Evolutionary conservation across 2,329 filamentous ascomycete genomes (phyloP).

Genomic region (Fonsecaea nubica): DNA sequence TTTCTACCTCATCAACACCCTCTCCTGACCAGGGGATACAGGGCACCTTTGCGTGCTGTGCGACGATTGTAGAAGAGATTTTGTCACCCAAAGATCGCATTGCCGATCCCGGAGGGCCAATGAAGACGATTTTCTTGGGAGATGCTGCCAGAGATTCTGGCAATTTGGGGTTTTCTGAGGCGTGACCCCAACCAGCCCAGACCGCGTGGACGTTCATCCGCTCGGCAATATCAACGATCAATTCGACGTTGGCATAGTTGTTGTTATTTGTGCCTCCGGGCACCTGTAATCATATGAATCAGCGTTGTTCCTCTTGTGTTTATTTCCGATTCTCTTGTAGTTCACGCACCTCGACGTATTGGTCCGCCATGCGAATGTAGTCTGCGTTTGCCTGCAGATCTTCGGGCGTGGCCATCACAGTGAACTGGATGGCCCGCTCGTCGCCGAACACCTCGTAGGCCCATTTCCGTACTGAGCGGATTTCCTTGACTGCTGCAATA

Average conservation of each 20-base stretch:
- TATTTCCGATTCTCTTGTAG: conserved; percentile 8
- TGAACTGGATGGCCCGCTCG: conserved; percentile 97
- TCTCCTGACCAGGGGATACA: conserved; percentile 99
- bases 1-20: conserved; percentile 78
- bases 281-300: conserved; percentile 59
- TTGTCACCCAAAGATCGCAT: conserved; percentile 99
- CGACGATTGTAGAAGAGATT: conserved; percentile 98
- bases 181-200: conserved; percentile 99
- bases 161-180: conserved; percentile 97
- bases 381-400: conserved; percentile 97
- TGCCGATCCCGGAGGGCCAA: conserved; percentile 93
- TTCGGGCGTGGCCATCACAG: conserved; percentile 98
- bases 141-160: conserved; percentile 95
- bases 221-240: conserved; percentile 98
- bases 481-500: conserved; percentile 99
- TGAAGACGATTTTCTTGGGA: conserved; percentile 98
- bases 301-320: conserved; percentile 18
- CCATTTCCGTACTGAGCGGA: conserved; percentile 99
- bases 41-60: conserved; percentile 92
- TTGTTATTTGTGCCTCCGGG: conserved; percentile 99
- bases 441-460: conserved; percentile 99
- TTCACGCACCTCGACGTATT: conserved; percentile 82
- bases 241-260: conserved; percentile 99
- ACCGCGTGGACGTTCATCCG: conserved; percentile 98
- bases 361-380: conserved; percentile 99